Conservation (phyloP, 2,329 filamentous ascomycete genomes). For the Pyrenophora tritici-repentis region DNA sequence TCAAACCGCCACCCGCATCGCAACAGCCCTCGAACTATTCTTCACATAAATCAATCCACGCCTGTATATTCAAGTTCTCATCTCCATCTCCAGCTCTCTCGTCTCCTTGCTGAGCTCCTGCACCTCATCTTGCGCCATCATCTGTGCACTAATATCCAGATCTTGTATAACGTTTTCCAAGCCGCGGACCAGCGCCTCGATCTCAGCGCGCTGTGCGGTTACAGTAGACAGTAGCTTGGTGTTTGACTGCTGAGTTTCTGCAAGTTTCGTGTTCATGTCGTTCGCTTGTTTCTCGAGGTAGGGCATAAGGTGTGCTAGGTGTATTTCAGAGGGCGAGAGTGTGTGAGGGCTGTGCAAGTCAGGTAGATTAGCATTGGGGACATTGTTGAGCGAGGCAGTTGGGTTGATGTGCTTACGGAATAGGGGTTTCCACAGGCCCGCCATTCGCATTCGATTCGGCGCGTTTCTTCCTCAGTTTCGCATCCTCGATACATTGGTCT, state of each 20-base stretch:
- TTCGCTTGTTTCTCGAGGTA: constrained; percentile 58
- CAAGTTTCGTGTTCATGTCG: constrained; percentile 57
- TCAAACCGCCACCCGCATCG: neutral
- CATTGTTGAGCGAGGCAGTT: neutral
- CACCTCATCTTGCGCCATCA: constrained; percentile 47
- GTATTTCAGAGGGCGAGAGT: constrained; percentile 60
- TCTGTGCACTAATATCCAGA: constrained; percentile 56
- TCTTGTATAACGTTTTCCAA: constrained; percentile 63
- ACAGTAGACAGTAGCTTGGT: constrained; percentile 58
- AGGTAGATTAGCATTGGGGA: neutral
- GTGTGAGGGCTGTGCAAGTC: constrained; percentile 58
- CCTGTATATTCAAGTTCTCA: constrained; percentile 35
- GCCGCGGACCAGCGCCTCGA: constrained; percentile 59
- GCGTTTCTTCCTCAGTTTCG: constrained; percentile 57
- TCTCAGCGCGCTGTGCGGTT: constrained; percentile 60
- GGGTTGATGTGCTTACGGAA: constrained; percentile 52
- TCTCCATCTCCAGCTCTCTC: constrained; percentile 42
- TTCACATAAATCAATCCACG: neutral
- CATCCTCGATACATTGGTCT: constrained; percentile 64
- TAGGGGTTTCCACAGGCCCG: constrained; percentile 40
- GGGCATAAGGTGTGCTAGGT: constrained; percentile 63
- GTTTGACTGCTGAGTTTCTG: constrained; percentile 59
- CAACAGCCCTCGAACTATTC: neutral
- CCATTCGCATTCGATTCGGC: constrained; percentile 47
- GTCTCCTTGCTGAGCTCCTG: constrained; percentile 44